Evolutionary conservation across 345 rosid species (phyloP).

Genomic region (Ceriops tagal): DNA sequence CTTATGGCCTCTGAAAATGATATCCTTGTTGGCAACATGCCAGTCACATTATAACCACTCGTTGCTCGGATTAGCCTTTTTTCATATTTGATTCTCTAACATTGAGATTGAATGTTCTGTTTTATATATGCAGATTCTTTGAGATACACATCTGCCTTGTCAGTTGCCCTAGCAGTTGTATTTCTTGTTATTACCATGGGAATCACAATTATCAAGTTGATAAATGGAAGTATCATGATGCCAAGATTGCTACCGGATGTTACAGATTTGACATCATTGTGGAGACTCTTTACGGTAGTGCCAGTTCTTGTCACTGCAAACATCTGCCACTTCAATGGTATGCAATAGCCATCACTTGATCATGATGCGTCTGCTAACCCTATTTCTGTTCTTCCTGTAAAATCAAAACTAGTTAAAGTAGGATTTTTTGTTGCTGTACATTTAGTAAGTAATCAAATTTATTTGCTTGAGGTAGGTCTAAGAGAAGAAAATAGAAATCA

Average conservation of each 20-base stretch:
- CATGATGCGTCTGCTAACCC: background rate
- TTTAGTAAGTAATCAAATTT: background rate
- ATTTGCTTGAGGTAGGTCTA: background rate
- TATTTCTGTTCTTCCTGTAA: constrained; percentile 2
- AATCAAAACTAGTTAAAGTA: background rate
- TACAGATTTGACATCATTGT: constrained; percentile 62
- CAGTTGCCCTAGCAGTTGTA: constrained; percentile 73
- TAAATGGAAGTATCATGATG: constrained; percentile 57
- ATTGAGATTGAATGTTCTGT: constrained; percentile 14
- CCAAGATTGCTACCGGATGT: constrained; percentile 78
- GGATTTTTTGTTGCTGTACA: background rate
- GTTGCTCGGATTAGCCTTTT: background rate
- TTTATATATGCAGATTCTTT: constrained; percentile 68
- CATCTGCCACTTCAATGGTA: constrained; percentile 90
- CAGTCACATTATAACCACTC: background rate
- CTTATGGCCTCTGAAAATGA: background rate
- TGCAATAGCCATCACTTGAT: background rate
- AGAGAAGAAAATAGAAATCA: too few species aligned
- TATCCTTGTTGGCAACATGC: background rate
- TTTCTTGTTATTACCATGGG: constrained; percentile 75
- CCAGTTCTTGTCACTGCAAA: constrained; percentile 90
- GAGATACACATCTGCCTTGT: constrained; percentile 81
- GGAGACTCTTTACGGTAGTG: constrained; percentile 80
- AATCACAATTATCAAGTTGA: constrained; percentile 59
- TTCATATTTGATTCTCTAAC: constrained; percentile 5